Base-by-base conservation (phyloP, 805 yeast species). In the Starmerella scarabaei region DNA sequence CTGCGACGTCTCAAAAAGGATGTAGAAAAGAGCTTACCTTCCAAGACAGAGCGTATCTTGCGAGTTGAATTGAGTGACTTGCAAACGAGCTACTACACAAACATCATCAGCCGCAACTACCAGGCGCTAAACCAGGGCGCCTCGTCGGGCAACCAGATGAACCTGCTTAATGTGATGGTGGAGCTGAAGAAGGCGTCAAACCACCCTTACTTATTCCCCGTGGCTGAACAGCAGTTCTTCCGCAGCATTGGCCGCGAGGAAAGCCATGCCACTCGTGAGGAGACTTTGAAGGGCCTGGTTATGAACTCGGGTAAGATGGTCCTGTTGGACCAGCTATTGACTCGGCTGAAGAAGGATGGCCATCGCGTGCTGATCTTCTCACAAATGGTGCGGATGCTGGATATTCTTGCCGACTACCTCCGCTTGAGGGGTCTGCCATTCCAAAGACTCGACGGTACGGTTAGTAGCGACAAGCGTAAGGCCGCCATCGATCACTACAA, bases 241-340 rank as follows among this genome's bases (percentile, higher is more conserved):
- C 34, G 48, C 18, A 35, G 49, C 11, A 40, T 77, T 12, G 77
- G 77, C 44, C 77, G 76, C 26, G 78, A 77, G 17, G 71, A 70
- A 31, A 67, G 69, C 30, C 57, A 58, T 31, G 59, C 63, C 19
- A 68, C 85, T 1, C 71, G 95, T 44, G 96, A 88, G 51, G 82
- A 76, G 49, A 69, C 80, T 17, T 62, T 91, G 30, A 75, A 85
- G 56, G 99, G 98, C 14, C 65, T 91, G 66, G 82, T 91, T 49
- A 91, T 91, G 98, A 82, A 93, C 15, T 82, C 94, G 6, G 99
- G 99, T 53, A 91, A 91, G 58, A 91, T 91, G 98, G 99, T 91
- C 5, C 67, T 91, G 35, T 65, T 91, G 37, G 99, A 91, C 62
- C 86, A 91, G 59, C 66, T 91, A 30, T 68, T 91, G 44, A 80